Conservation (phyloP, 2,329 filamentous ascomycete genomes). For the Magnaporthiopsis incrustans region DNA sequence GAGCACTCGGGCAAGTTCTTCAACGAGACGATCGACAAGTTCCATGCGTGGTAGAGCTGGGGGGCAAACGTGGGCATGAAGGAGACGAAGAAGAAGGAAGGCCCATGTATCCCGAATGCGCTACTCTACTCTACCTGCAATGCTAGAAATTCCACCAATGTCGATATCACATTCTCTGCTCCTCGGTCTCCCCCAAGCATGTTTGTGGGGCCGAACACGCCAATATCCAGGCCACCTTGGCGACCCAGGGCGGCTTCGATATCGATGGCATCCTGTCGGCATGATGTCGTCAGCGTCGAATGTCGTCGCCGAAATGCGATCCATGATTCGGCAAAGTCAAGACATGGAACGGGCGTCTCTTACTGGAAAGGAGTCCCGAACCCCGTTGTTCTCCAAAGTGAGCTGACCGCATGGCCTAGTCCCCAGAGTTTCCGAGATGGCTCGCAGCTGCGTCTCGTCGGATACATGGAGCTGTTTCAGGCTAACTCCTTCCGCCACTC, state of each 20-base stretch:
- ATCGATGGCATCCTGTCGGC: slow-evolving; percentile 14
- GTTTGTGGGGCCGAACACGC: slow-evolving; percentile 14
- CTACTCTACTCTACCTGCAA: background rate
- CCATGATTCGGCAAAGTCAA: background rate
- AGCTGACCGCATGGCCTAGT: background rate
- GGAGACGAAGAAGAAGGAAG: no score
- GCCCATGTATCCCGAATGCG: background rate
- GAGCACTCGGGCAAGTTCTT: slow-evolving; percentile 3
- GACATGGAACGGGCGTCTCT: slow-evolving; percentile 9
- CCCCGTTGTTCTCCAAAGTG: slow-evolving; percentile 18
- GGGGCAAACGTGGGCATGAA: background rate
- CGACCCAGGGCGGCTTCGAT: slow-evolving; percentile 14
- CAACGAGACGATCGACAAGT: background rate
- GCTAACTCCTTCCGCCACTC: background rate
- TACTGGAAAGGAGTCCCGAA: slow-evolving; percentile 24
- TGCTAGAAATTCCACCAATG: background rate
- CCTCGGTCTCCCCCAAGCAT: slow-evolving; percentile 4
- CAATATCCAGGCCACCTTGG: slow-evolving; percentile 13
- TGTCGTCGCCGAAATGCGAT: background rate
- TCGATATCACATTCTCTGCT: background rate
- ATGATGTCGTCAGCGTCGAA: background rate
- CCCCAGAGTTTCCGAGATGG: background rate
- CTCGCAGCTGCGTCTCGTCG: background rate
- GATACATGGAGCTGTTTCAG: background rate
- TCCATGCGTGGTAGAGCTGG: slow-evolving; percentile 10